Evolutionary conservation across 2,329 filamentous ascomycete species (phyloP).

Genomic region (Diaporthe longicolla): DNA sequence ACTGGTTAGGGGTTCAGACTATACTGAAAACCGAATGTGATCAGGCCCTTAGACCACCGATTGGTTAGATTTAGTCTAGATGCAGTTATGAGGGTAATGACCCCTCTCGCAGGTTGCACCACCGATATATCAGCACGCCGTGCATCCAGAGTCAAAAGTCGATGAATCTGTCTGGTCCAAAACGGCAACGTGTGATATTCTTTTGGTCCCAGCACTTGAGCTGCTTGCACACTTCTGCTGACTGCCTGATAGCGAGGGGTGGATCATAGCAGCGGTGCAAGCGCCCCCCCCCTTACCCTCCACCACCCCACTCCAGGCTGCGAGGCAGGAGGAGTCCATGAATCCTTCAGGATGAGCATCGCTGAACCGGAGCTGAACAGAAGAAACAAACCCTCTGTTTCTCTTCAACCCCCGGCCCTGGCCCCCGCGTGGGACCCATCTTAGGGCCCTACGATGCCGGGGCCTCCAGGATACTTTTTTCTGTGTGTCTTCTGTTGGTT

Average conservation of each 20-base stretch:
- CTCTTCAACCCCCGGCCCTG: not conserved
- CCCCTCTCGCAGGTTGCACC: slow-evolving; percentile 12
- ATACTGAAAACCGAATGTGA: too few relatives aligned
- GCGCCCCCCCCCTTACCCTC: not conserved
- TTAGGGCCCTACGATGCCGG: slow-evolving; percentile 12
- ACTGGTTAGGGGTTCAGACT: too few relatives aligned
- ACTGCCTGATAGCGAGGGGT: not conserved
- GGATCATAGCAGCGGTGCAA: slow-evolving; percentile 7
- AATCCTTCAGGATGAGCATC: slow-evolving; percentile 29
- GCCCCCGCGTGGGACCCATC: slow-evolving; percentile 11
- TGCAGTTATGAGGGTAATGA: not conserved
- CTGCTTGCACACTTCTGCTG: not conserved
- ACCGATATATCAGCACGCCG: not conserved
- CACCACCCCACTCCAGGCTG: slow-evolving; percentile 13
- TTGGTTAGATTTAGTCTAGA: not conserved
- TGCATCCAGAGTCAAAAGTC: not conserved
- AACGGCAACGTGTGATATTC: not conserved
- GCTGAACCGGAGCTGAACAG: slow-evolving; percentile 12
- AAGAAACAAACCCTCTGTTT: not conserved
- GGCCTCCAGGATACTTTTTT: not conserved
- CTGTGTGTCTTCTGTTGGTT: not conserved
- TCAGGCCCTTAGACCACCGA: not conserved
- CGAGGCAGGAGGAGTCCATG: slow-evolving; percentile 29
- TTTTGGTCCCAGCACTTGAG: not conserved
- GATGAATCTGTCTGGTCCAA: not conserved